Percentiles rank a stretch among this genome's conserved stretches.
Conservation (phyloP, 495 filamentous ascomycete species). For the Daldinia loculata region DNA sequence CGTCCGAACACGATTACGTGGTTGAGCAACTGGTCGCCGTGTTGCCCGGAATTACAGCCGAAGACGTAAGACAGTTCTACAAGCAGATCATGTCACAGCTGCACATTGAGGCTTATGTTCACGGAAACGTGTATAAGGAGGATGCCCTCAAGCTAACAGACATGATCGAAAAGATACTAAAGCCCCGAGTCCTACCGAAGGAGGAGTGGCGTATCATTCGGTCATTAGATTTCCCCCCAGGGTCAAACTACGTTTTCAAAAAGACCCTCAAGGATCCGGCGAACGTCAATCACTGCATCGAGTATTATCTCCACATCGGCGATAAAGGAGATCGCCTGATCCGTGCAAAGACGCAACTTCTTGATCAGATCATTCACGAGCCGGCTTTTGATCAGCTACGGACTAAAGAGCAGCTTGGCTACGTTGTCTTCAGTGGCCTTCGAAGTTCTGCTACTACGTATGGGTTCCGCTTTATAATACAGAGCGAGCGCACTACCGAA, state of each 20-base stretch:
- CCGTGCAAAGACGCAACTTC: conserved; percentile 78
- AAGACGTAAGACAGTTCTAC: conserved; percentile 79
- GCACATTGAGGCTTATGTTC: conserved; percentile 86
- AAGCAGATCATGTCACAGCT: conserved; percentile 82
- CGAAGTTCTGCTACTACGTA: conserved; percentile 74
- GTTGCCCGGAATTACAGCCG: conserved; percentile 73
- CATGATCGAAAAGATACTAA: conserved; percentile 80
- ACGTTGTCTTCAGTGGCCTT: conserved; percentile 88
- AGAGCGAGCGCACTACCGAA: conserved; percentile 84
- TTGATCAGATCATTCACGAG: conserved; percentile 93
- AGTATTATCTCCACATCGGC: conserved; percentile 86
- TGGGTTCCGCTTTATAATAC: conserved; percentile 90
- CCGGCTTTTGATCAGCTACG: conserved; percentile 92
- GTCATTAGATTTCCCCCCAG: conserved; percentile 78
- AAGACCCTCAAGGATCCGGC: conserved; percentile 83
- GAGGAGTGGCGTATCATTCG: conserved; percentile 83
- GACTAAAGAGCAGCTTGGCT: conserved; percentile 97
- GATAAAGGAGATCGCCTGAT: conserved; percentile 70
- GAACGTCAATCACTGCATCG: conserved; percentile 97
- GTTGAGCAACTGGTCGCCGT: conserved; percentile 85
- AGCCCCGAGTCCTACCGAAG: conserved; percentile 75
- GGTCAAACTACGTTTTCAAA: conserved; percentile 83
- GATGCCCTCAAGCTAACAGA: conserved; percentile 89
- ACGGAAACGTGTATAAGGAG: conserved; percentile 96
- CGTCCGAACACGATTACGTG: conserved; percentile 76